Evolutionary conservation across 352 stramenopile genomes (phyloP).

Genomic region (Blastocystis sp.): DNA sequence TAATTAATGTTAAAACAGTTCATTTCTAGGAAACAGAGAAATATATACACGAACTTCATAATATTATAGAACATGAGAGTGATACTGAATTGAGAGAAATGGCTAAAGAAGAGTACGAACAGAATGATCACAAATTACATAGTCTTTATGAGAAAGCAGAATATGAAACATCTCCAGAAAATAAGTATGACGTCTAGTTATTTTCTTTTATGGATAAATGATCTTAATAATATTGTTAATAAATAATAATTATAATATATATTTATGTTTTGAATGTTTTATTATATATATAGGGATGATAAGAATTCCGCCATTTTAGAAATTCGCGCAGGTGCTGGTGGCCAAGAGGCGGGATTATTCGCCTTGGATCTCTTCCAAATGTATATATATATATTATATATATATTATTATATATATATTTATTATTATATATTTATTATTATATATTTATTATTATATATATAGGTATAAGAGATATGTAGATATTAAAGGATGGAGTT

Average conservation of each 20-base stretch:
- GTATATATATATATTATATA: too few species aligned
- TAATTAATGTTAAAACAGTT: too few species aligned
- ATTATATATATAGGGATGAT: constrained; percentile 55
- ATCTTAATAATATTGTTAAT: too few species aligned
- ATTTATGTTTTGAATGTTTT: neutral
- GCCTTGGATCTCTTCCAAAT: constrained; percentile 70
- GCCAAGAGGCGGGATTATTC: constrained; percentile 84
- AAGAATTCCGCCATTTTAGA: constrained; percentile 86
- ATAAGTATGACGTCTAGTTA: constrained; percentile 27
- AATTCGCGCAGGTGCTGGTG: constrained; percentile 77
- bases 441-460: too few species aligned
- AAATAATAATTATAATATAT: neutral
- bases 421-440: too few species aligned
- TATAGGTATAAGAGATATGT: constrained; percentile 64
- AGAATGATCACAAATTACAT: constrained; percentile 58
- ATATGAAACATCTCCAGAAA: constrained; percentile 28
- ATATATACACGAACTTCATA: constrained; percentile 58
- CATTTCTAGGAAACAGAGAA: too few species aligned
- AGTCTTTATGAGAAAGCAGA: constrained; percentile 46
- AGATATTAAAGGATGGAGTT: constrained; percentile 60
- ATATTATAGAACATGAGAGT: constrained; percentile 46
- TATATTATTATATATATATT: too few species aligned
- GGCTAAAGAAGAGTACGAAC: constrained; percentile 62
- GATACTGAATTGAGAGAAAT: constrained; percentile 60
- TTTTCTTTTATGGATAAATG: constrained; percentile 51